phyloP scores from a whole-genome alignment of 2,329 filamentous ascomycete species.

The Fusarium fujikuroi region DNA sequence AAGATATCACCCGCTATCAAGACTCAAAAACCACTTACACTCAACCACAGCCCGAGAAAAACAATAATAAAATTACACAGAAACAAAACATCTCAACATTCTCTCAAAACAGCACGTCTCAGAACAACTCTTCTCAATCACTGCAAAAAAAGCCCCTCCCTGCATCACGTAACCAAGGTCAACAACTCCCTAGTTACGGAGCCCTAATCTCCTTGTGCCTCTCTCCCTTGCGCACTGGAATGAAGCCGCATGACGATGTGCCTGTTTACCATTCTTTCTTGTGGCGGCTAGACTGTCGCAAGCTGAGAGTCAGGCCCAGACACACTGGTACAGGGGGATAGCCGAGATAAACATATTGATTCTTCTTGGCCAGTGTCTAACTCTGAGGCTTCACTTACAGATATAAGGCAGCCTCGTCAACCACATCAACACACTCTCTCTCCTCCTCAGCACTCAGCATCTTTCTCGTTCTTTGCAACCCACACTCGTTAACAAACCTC shows the following conservation, averaged over 20 bases:
- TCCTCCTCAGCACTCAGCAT: slow-evolving; percentile 17
- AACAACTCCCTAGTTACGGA: slow-evolving; percentile 29
- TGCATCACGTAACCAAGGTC: slow-evolving; percentile 2
- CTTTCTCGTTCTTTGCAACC: slow-evolving; percentile 17
- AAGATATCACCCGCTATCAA: not conserved
- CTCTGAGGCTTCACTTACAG: slow-evolving; percentile 10
- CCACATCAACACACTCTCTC: not conserved
- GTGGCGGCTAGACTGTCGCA: slow-evolving; percentile 23
- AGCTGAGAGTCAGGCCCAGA: slow-evolving; percentile 5
- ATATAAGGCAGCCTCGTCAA: slow-evolving; percentile 39
- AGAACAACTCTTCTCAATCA: not conserved
- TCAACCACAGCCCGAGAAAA: not conserved
- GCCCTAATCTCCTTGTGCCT: slow-evolving; percentile 18
- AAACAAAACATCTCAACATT: slow-evolving; percentile 5
- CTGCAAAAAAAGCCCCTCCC: slow-evolving; percentile 2
- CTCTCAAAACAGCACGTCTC: slow-evolving; percentile 6
- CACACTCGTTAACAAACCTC: slow-evolving; percentile 35
- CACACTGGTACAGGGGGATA: not conserved
- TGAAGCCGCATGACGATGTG: slow-evolving; percentile 21
- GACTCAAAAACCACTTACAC: slow-evolving; percentile 21
- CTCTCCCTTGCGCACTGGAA: slow-evolving; percentile 37
- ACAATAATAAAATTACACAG: not conserved
- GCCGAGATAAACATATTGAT: slow-evolving; percentile 1
- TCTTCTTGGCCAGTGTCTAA: not conserved
- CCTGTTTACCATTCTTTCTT: slow-evolving; percentile 30